These are phyloP conservation scores for Globisporangium irregulare DNA, from an alignment of 352 stramenopile species.

Conservation along the genomic window DNA sequence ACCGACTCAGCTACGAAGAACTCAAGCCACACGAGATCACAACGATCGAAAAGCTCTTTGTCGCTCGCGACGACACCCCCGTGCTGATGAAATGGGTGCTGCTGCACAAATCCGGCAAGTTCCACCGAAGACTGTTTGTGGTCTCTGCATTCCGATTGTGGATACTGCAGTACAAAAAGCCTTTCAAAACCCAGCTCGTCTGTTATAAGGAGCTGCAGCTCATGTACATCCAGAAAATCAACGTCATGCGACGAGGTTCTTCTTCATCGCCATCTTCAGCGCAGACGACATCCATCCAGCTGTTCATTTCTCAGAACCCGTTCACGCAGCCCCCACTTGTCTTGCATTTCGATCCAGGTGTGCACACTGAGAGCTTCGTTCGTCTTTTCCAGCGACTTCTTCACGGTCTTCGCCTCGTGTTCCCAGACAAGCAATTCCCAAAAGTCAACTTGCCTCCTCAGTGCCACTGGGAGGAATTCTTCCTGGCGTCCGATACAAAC, in stretches of 20 bases:
- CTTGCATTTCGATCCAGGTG: constrained; percentile 58
- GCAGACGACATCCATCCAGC: constrained; percentile 31
- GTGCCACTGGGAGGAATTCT: constrained; percentile 59
- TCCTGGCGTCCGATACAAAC: constrained; percentile 14
- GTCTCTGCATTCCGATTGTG: constrained; percentile 52
- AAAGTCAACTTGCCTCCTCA: constrained; percentile 30
- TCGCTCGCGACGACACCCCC: constrained; percentile 38
- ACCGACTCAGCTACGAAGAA: constrained; percentile 64
- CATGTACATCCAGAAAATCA: constrained; percentile 39
- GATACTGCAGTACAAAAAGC: constrained; percentile 45
- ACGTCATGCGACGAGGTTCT: constrained; percentile 24
- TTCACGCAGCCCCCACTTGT: not conserved
- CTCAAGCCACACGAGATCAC: constrained; percentile 36
- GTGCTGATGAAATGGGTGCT: constrained; percentile 67
- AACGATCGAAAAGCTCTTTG: constrained; percentile 50
- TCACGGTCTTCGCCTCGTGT: constrained; percentile 42
- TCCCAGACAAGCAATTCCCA: constrained; percentile 35
- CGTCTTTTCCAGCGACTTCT: constrained; percentile 53
- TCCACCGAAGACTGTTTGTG: constrained; percentile 51
- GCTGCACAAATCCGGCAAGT: constrained; percentile 31
- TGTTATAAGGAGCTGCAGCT: constrained; percentile 39
- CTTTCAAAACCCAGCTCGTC: constrained; percentile 36
- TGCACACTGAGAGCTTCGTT: constrained; percentile 50
- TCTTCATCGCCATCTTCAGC: constrained; percentile 5
- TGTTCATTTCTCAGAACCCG: constrained; percentile 21